Base-by-base conservation (phyloP, 352 stramenopile species). In the Elongisporangium prolatum region DNA sequence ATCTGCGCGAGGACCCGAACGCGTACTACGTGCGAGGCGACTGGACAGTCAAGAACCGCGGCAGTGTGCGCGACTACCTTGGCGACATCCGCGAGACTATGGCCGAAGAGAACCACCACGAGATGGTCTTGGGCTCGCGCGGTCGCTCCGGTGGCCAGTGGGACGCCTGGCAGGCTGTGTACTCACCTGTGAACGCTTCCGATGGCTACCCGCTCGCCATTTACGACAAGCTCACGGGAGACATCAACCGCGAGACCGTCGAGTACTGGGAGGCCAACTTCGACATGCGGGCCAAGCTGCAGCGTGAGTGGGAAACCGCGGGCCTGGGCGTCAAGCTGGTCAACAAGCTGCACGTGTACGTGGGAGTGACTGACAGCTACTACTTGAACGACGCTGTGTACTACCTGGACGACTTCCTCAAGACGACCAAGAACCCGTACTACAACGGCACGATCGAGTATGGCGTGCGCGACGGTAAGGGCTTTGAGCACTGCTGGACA, bases 361-460 rank as follows among this genome's bases (percentile, higher is more conserved):
- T 90, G 16, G 80, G 77, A 21, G 80, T 90, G 52, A 77, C 75
- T 10, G 80, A 90, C 66, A 88, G 77, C 65, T 90, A 88, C 71
- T 88, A 90, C 61, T 59, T 90, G 11, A 90, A 90, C 56, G 80
- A 88, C 56, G 77, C 66, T 16, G 80, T 88, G 44, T 90, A 88
- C 61, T 67, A 79, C 54, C 73, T 90, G 3, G 78, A 88, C 37
- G 77, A 86, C 24, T 88, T 86, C 44, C 58, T 90, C 16, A 67
- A 85, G 54, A 79, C 61, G n/a, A 90, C 80, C 7, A 61, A 20
- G 4, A 64, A 77, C 52, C 77, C 80, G 56, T 90, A 80, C 63
- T 90, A 85, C 66, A 90, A 90, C 21, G 80, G 80, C 17, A 82
- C 72, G 6, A 86, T 90, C 56, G 76, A 85, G 54, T 90, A 90